Conservation (phyloP, 345 rosid species). For the Eucalyptus camaldulensis region DNA sequence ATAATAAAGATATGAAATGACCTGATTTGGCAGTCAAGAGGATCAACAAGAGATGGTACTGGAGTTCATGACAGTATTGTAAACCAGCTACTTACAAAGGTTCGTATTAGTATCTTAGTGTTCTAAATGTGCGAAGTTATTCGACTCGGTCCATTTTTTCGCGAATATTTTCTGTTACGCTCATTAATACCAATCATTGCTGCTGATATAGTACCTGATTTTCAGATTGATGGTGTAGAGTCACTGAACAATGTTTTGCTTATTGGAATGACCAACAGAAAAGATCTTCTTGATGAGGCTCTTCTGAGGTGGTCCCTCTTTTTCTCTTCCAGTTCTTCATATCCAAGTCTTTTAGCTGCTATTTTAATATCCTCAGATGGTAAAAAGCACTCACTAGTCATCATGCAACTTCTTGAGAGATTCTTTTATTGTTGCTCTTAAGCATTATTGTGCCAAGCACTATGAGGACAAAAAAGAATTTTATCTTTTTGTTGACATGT, state of each 20-base stretch:
- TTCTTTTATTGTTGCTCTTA: neutral
- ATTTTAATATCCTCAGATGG: neutral
- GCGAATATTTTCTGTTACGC: neutral
- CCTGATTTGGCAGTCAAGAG: slow-evolving; percentile 54
- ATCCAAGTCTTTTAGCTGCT: neutral
- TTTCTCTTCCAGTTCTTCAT: neutral
- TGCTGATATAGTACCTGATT: neutral
- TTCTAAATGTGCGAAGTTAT: neutral
- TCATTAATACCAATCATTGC: neutral
- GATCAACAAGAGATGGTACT: slow-evolving; percentile 96
- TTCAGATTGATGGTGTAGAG: slow-evolving; percentile 99
- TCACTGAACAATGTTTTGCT: slow-evolving; percentile 95
- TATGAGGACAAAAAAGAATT: neutral
- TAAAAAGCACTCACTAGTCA: neutral
- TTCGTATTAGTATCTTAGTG: slow-evolving; percentile 1
- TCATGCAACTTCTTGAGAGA: neutral
- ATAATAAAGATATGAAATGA: neutral
- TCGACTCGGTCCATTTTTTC: neutral
- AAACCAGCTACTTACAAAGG: slow-evolving; percentile 97
- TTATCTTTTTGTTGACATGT: neutral
- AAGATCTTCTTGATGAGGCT: slow-evolving; percentile 97
- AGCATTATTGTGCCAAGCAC: neutral
- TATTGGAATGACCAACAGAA: slow-evolving; percentile 98
- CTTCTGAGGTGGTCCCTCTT: slow-evolving; percentile 52
- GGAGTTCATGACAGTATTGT: slow-evolving; percentile 99